phyloP scores from a whole-genome alignment of 2,329 filamentous ascomycete genomes.

The Arthrobotrys entomopaga region DNA sequence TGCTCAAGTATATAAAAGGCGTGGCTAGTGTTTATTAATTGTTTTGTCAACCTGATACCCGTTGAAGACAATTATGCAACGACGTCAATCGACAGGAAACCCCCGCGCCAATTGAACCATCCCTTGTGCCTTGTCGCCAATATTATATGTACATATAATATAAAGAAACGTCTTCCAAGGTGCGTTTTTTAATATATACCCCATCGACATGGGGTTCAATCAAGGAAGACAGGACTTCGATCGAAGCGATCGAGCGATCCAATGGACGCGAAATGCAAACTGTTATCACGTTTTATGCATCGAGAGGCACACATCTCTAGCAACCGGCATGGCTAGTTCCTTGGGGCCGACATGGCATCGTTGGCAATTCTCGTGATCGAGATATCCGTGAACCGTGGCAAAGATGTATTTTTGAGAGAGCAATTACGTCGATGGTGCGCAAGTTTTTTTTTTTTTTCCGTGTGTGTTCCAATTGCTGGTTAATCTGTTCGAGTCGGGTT shows the following conservation, averaged over 20 bases:
- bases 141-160: conserved; percentile 12
- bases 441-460: too few species aligned
- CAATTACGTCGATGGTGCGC: conserved; percentile 25
- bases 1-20: too few species aligned
- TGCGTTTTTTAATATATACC: conserved; percentile 45
- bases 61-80: conserved; percentile 7
- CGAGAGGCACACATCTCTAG: background rate
- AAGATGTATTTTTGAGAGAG: background rate
- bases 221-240: conserved; percentile 37
- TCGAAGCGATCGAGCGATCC: conserved; percentile 20
- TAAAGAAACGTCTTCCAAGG: conserved; percentile 11
- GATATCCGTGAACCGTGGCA: background rate
- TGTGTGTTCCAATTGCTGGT: background rate
- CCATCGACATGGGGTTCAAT: conserved; percentile 29
- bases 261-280: too few species aligned
- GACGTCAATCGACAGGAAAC: conserved; percentile 42
- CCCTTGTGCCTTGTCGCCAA: background rate
- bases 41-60: background rate
- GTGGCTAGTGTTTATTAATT: conserved; percentile 13
- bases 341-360: background rate
- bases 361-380: background rate
- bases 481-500: conserved; percentile 1
- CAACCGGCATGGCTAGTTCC: too few species aligned
- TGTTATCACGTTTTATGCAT: too few species aligned
- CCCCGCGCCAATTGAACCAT: conserved; percentile 6